Base-by-base conservation (phyloP, 192 early-diverging fungal species). In the Dispira simplex region DNA sequence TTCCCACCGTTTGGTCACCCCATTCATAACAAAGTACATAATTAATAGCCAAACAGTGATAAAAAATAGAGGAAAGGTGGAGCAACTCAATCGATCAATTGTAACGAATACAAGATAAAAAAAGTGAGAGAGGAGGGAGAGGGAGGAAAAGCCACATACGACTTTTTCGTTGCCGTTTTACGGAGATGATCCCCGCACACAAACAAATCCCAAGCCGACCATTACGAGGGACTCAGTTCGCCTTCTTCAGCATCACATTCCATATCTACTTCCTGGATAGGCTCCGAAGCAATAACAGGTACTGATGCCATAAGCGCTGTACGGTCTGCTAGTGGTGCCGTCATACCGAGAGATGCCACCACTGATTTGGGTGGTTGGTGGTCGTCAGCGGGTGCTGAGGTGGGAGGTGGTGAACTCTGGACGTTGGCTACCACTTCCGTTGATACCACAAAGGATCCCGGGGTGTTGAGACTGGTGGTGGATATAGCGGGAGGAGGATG, bases 161-260 rank as follows among this genome's bases (percentile, higher is more conserved):
- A 39, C 32, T 39, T 6, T 39, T 39, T 6, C 32, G 6, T 39
- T 39, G 32, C 32, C 32, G 32, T 39, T 39, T 39, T 39, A 39
- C 32, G 3, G 11, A 3, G 51, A 49, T 16, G 8, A 49, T 49
- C 21, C 11, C 13, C 9, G 20, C 26, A 18, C 20, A 53, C 51
- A 26, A 26, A 18, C 26, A 26, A 53, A 26, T 20, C 26, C 8
- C 26, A 26, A 20, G n/a, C 1, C 51, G 0, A 53, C 10, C 10
- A 26, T 26, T 25, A 11, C 0, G 68, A 66, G 5, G 74, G 13
- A 18, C 56, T 58, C 28, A 58, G 56, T 18, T 58, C 56, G 26
- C 46, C 63, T 26, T 49, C 27, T 23, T 46, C 63, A 18, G 28
- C 48, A 27, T 49, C 48, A 27, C 26, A 44, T 5, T 62, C 60